Evolutionary conservation across 2,329 filamentous ascomycete species (phyloP).

Genomic region (Calonectria leucothoes): DNA sequence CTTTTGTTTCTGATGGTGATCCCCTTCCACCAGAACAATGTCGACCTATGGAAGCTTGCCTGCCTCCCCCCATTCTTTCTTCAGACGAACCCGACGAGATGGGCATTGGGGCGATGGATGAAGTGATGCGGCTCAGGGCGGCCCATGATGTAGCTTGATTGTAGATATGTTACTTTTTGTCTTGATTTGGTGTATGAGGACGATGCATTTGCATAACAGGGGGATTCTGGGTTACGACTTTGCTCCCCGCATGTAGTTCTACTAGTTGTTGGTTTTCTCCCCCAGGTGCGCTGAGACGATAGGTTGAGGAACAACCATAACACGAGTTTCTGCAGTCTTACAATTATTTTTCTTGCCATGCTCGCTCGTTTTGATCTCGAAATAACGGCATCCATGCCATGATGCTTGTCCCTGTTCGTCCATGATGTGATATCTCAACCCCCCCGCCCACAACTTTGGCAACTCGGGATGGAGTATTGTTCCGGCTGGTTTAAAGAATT

Average conservation of each 20-base stretch:
- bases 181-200: slow-evolving; percentile 41
- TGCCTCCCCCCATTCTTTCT: neutral
- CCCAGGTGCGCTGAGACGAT: neutral
- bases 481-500: no score
- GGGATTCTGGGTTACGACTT: slow-evolving; percentile 32
- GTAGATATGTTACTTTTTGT: slow-evolving; percentile 39
- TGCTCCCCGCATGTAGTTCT: slow-evolving; percentile 36
- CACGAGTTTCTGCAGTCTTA: neutral
- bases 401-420: no score
- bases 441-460: neutral
- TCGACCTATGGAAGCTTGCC: neutral
- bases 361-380: neutral
- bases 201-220: slow-evolving; percentile 39
- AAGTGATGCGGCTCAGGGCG: slow-evolving; percentile 1
- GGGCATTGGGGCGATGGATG: slow-evolving; percentile 5
- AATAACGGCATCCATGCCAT: neutral
- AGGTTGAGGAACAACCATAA: neutral
- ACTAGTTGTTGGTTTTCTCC: slow-evolving; percentile 23
- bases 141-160: slow-evolving; percentile 33
- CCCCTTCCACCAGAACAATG: slow-evolving; percentile 15
- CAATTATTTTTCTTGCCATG: slow-evolving; percentile 6
- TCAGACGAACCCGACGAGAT: neutral
- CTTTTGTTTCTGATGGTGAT: slow-evolving; percentile 18
- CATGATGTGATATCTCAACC: no score
- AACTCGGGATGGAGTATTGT: no score